Conservation (phyloP, 2,329 filamentous ascomycete genomes). For the Penicillium psychrosexuale region DNA sequence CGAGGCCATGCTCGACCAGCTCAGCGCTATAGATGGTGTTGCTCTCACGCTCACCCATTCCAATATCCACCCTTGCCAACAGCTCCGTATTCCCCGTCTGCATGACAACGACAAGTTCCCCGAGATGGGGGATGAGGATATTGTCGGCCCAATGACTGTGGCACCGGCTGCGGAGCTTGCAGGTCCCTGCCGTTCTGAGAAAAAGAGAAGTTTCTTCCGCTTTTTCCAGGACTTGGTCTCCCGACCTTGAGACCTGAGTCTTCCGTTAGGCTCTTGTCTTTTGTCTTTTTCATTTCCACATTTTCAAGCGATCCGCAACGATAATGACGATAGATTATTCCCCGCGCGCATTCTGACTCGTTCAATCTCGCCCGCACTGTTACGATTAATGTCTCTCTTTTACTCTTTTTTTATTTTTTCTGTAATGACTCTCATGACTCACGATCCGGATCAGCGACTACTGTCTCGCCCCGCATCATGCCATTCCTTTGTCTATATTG, state of each 20-base stretch:
- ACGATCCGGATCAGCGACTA: constrained; percentile 32
- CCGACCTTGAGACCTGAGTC: constrained; percentile 21
- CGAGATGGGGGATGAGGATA: constrained; percentile 81
- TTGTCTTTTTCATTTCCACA: neutral
- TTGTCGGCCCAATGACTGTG: constrained; percentile 84
- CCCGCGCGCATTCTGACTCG: constrained; percentile 12
- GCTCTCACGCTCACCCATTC: constrained; percentile 40
- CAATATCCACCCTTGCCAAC: constrained; percentile 48
- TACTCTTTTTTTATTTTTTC: constrained; percentile 8
- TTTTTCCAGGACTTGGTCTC: constrained; percentile 45
- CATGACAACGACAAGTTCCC: constrained; percentile 75
- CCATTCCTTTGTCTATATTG: constrained; percentile 26
- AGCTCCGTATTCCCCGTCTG: constrained; percentile 44
- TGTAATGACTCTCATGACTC: constrained; percentile 29
- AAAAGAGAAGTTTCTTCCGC: constrained; percentile 45
- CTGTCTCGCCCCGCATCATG: constrained; percentile 33
- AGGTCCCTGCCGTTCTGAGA: constrained; percentile 40
- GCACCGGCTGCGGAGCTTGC: constrained; percentile 44
- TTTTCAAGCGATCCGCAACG: constrained; percentile 15
- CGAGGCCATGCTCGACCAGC: constrained; percentile 59
- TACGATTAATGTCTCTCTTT: constrained; percentile 34
- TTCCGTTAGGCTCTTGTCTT: neutral
- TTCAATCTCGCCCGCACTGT: constrained; percentile 25
- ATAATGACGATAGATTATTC: constrained; percentile 30
- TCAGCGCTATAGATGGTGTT: constrained; percentile 34